A percentile compares a stretch with the other conserved stretches of the same genome.
Evolutionary conservation across 2,329 filamentous ascomycete genomes (phyloP).

Genomic region (Ceratocystis cubensis): DNA sequence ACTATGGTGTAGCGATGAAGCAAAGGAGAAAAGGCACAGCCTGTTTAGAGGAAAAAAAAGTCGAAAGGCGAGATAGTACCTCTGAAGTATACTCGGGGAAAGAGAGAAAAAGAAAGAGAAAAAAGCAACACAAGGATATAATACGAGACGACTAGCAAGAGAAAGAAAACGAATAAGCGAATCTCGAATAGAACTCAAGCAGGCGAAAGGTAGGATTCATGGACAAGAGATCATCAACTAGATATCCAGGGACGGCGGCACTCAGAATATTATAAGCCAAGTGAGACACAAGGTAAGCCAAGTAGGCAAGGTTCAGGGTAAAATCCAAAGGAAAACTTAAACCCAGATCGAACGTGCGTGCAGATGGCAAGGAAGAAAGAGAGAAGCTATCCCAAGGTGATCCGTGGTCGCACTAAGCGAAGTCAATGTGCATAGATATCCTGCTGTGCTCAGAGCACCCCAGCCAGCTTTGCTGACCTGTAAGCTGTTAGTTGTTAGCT

Average conservation of each 20-base stretch:
- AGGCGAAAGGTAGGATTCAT: neutral
- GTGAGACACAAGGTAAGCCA: neutral
- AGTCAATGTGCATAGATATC: neutral
- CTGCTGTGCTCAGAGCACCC: neutral
- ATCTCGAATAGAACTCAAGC: neutral
- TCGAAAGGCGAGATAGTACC: neutral
- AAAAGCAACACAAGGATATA: neutral
- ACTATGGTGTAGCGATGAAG: neutral
- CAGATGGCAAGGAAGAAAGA: constrained; percentile 6
- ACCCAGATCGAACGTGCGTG: constrained; percentile 6
- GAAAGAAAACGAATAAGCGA: neutral
- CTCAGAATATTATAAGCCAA: constrained; percentile 2
- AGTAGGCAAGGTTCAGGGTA: neutral
- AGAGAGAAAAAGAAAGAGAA: neutral
- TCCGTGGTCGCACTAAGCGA: constrained; percentile 9
- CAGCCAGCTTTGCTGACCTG: neutral
- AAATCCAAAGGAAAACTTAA: neutral
- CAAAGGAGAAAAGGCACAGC: neutral
- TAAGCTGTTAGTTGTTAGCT: neutral
- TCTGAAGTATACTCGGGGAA: neutral
- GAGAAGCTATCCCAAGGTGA: neutral
- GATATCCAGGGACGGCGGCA: neutral
- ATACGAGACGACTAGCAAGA: neutral
- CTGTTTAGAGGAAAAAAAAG: neutral
- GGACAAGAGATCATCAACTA: neutral